These are phyloP conservation scores for Populus tremula DNA, from an alignment of 345 rosid species.

Conservation along the genomic window DNA sequence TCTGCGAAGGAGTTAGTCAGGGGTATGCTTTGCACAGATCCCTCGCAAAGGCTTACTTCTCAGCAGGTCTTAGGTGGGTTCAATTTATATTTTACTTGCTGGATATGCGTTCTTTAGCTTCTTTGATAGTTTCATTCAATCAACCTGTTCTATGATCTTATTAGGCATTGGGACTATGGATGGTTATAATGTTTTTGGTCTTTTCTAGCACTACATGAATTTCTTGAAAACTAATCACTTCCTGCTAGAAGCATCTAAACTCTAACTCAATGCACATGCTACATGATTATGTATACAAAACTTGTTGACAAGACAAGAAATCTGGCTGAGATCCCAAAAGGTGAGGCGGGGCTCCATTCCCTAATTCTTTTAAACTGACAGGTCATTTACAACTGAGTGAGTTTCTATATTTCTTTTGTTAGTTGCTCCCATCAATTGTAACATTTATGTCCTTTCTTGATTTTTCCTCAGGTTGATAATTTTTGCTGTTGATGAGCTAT, in stretches of 20 bases:
- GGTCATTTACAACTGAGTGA: not conserved
- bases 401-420: not conserved
- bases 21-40: slow-evolving; percentile 56
- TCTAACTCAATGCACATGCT: not conserved
- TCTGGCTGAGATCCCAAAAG: not conserved
- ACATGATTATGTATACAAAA: not conserved
- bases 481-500: not conserved
- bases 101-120: not conserved
- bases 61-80: slow-evolving; percentile 60
- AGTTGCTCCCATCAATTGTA: not conserved
- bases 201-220: not conserved
- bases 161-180: not conserved
- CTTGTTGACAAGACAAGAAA: not conserved
- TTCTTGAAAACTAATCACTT: not conserved
- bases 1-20: slow-evolving; percentile 54
- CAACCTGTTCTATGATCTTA: not conserved
- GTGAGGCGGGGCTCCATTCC: not conserved
- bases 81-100: not conserved
- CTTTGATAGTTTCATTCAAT: not conserved
- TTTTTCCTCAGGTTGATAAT: not conserved
- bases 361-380: not conserved
- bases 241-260: not conserved
- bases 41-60: slow-evolving; percentile 47
- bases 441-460: not conserved
- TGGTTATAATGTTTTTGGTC: not conserved